Percentiles rank a stretch among this genome's conserved stretches.
Conservation (phyloP, 345 rosid genomes). For the Eutrema japonicum region DNA sequence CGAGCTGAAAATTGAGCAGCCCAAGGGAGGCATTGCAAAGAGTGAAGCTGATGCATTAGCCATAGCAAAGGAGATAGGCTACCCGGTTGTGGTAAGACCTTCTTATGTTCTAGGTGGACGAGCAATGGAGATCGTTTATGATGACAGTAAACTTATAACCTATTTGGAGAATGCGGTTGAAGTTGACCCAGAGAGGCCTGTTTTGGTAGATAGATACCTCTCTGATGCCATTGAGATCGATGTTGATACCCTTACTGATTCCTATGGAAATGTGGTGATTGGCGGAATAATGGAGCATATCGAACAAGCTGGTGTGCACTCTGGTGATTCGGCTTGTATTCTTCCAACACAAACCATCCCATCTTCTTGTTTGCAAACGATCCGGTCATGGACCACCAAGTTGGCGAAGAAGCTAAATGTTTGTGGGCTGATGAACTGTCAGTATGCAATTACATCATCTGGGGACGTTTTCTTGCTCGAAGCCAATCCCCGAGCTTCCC, state of each 20-base stretch:
- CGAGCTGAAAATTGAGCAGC: slow-evolving; percentile 87
- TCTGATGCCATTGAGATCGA: slow-evolving; percentile 94
- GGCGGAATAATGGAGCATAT: slow-evolving; percentile 99
- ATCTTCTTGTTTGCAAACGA: slow-evolving; percentile 70
- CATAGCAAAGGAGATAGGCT: slow-evolving; percentile 81
- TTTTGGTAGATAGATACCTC: slow-evolving; percentile 82
- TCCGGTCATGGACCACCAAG: slow-evolving; percentile 77
- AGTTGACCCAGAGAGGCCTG: slow-evolving; percentile 96
- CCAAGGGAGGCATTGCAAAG: slow-evolving; percentile 97
- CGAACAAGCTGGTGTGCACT: slow-evolving; percentile 98
- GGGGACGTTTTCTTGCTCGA: slow-evolving; percentile 92
- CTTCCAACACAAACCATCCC: slow-evolving; percentile 86
- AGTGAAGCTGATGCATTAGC: slow-evolving; percentile 83
- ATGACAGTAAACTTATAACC: slow-evolving; percentile 70
- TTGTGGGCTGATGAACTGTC: slow-evolving; percentile 97
- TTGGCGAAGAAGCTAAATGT: slow-evolving; percentile 80
- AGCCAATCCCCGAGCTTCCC: slow-evolving; percentile 98
- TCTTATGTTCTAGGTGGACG: slow-evolving; percentile 97
- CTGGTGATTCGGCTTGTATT: slow-evolving; percentile 96
- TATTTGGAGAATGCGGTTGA: slow-evolving; percentile 89
- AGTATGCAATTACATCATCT: slow-evolving; percentile 79
- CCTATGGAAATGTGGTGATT: slow-evolving; percentile 77
- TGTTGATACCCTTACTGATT: slow-evolving; percentile 87
- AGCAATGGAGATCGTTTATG: slow-evolving; percentile 93
- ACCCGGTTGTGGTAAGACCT: slow-evolving; percentile 95